Base-by-base conservation (phyloP, 345 rosid species). In the Eucalyptus tenuipes region DNA sequence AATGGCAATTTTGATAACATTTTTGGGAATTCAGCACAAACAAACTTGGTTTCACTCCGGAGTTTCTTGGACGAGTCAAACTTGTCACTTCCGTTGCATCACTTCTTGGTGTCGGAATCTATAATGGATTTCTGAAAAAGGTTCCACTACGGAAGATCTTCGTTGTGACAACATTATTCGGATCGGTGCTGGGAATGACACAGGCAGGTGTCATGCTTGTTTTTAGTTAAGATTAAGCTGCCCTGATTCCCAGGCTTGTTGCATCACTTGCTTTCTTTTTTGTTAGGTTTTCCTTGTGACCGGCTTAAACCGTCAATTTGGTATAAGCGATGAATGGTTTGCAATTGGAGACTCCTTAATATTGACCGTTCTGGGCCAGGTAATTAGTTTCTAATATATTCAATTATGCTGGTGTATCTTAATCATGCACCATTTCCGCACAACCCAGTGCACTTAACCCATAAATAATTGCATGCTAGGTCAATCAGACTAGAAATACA, bases 281-380 rank as follows among this genome's bases (percentile, higher is more conserved):
- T 59, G 87, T 88, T 91, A 97, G 99, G 97, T 98, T 88, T 87
- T 98, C 85, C 99, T 97, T 49, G 98, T 98, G 49, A 95, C 97
- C 33, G 98, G 99, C 88, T 91, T 97, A 80, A 96, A 98, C 91
- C 91, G 95, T 68, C 92, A 94, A 89, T 89, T 98, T 87, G 99
- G 99, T 79, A 94, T 98, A 86, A 97, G 97, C 50, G 98, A 97
- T 20, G 98, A 97, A 90, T 98, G 99, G 99, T 98, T 98, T 93
- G 96, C 99, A 57, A 94, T 97, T 53, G 99, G 99, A 75, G 99
- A 96, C 92, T 97, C 99, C 85, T 92, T 97, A 91, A 95, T 98
- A 90, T 91, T 96, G 80, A 97, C 99, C 2, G 99, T 98, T 86
- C 98, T 97, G 88, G 93, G 95, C 90, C 99, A 96, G 99, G 99